phyloP scores from a whole-genome alignment of 1,284 basidiomycete genomes.

The Clitocybe nebularis region DNA sequence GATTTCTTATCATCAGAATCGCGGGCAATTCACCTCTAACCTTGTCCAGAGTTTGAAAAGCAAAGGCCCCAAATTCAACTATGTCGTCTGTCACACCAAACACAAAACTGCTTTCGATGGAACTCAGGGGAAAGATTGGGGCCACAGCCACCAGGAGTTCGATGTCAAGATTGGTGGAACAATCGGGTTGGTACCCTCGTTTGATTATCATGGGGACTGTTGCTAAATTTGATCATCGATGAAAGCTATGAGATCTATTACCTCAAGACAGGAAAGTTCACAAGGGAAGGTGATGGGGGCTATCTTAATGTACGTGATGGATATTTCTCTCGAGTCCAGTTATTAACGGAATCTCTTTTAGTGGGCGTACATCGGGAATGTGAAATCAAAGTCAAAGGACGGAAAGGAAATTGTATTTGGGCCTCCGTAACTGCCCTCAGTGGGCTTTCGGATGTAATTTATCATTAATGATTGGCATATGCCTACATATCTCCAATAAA shows the following conservation, averaged over 20 bases:
- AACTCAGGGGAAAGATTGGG: neutral
- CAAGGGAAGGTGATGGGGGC: neutral
- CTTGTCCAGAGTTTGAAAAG: neutral
- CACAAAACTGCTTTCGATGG: neutral
- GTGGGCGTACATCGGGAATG: slow-evolving; percentile 17
- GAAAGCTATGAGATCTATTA: neutral
- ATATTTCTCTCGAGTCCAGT: too few species aligned
- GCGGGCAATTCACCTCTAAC: neutral
- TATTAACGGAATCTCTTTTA: too few species aligned
- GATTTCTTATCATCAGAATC: neutral
- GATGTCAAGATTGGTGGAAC: neutral
- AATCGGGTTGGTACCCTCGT: neutral
- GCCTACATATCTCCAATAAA: too few species aligned
- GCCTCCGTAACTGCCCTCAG: too few species aligned
- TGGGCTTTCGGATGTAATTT: too few species aligned
- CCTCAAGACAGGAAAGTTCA: neutral
- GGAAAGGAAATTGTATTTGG: slow-evolving; percentile 3
- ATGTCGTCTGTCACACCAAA: neutral
- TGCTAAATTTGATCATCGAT: neutral
- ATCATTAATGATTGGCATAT: too few species aligned
- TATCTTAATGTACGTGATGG: neutral
- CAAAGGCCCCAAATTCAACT: neutral
- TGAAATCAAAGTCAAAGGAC: slow-evolving; percentile 8
- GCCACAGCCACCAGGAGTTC: neutral
- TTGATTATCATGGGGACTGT: neutral